Conservation (phyloP, 2,329 filamentous ascomycete species). For the Penicillium sp. region DNA sequence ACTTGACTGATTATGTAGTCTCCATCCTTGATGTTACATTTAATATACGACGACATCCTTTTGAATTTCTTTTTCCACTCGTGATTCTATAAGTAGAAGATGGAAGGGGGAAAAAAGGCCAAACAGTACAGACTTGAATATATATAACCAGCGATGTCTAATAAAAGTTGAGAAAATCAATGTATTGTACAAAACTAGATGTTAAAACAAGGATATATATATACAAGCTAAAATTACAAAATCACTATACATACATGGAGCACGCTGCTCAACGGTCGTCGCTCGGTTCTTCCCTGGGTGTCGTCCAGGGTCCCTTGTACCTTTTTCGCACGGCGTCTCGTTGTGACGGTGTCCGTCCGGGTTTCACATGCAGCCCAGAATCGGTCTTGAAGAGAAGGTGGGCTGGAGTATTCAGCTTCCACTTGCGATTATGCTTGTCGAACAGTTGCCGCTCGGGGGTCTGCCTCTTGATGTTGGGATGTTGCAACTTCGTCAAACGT, state of each 20-base stretch:
- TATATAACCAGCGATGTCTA: background rate
- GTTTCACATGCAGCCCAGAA: background rate
- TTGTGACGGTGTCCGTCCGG: background rate
- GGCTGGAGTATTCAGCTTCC: background rate
- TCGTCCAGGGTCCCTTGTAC: background rate
- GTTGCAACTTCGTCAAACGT: background rate
- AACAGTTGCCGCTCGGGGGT: background rate
- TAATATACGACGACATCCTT: background rate
- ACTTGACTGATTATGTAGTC: too few species aligned
- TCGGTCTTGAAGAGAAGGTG: background rate
- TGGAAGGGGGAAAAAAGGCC: too few species aligned
- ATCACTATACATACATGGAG: background rate
- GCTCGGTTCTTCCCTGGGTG: background rate
- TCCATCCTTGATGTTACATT: background rate
- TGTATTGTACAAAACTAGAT: conserved; percentile 1
- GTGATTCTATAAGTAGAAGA: background rate
- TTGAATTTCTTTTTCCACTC: background rate
- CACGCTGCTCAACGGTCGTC: background rate
- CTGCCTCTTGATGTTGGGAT: background rate
- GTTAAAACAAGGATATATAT: background rate
- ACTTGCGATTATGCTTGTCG: conserved; percentile 1
- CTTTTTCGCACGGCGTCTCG: background rate
- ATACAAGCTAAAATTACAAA: background rate
- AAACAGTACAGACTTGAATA: background rate
- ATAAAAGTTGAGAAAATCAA: background rate